phyloP scores from a whole-genome alignment of 352 stramenopile genomes.

The Phytophthora citrophthora region DNA sequence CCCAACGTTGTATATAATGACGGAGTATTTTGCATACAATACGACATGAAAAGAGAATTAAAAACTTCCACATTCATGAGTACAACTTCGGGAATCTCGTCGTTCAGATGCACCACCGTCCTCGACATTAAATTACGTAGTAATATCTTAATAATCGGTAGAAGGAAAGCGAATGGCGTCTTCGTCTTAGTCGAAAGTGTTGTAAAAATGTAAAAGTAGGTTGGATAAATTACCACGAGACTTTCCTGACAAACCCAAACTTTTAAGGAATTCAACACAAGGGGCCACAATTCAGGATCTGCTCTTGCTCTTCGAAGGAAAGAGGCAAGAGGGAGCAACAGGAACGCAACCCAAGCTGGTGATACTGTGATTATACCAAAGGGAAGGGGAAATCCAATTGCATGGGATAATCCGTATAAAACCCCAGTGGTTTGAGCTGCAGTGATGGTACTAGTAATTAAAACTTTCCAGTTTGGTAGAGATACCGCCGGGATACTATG shows the following conservation, averaged over 20 bases:
- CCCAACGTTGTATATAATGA: constrained; percentile 32
- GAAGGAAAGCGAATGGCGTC: constrained; percentile 23
- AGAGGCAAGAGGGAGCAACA: constrained; percentile 1
- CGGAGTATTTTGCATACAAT: constrained; percentile 44
- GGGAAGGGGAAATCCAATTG: constrained; percentile 40
- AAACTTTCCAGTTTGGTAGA: constrained; percentile 1
- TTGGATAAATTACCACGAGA: constrained; percentile 35
- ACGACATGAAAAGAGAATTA: constrained; percentile 45
- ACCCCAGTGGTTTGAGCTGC: background rate
- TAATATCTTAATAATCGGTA: constrained; percentile 37
- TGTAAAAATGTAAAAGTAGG: constrained; percentile 34
- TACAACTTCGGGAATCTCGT: constrained; percentile 32
- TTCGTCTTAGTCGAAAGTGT: constrained; percentile 6
- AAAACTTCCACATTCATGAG: constrained; percentile 52
- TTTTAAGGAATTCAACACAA: constrained; percentile 15
- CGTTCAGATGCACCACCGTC: constrained; percentile 13
- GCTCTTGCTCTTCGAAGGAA: constrained; percentile 7
- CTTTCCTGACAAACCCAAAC: constrained; percentile 16
- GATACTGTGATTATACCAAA: constrained; percentile 35
- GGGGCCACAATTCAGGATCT: constrained; percentile 10
- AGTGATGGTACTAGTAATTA: constrained; percentile 1
- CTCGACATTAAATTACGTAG: constrained; percentile 25
- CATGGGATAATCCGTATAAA: constrained; percentile 15
- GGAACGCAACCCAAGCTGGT: constrained; percentile 9
- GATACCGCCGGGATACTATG: constrained; percentile 20